Evolutionary conservation across 768 basidiomycete species (phyloP).

Genomic region (Daedaleopsis sinensis): DNA sequence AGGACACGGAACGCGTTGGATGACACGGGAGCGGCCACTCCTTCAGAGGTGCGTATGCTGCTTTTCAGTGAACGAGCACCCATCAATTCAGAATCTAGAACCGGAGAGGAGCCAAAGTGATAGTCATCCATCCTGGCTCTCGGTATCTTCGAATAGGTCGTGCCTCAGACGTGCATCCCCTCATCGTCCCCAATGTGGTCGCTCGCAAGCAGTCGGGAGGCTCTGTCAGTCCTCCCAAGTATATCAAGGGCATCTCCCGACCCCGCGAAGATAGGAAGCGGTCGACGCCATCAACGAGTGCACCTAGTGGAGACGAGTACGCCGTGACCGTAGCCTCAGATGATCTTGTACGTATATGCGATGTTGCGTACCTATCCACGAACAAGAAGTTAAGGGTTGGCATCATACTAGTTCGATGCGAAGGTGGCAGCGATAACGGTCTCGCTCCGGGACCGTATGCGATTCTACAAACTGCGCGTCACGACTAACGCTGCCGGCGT

Average conservation of each 20-base stretch:
- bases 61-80: slow-evolving; percentile 25
- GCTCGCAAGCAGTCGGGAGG: slow-evolving; percentile 60
- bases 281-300: slow-evolving; percentile 23
- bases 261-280: slow-evolving; percentile 46
- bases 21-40: slow-evolving; percentile 38
- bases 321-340: slow-evolving; percentile 49
- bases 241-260: slow-evolving; percentile 55
- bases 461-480: slow-evolving; percentile 80
- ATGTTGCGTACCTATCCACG: background rate
- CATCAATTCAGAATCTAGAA: slow-evolving; percentile 25
- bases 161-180: slow-evolving; percentile 78
- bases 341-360: slow-evolving; percentile 56
- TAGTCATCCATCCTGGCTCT: slow-evolving; percentile 82
- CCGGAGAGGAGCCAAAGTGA: slow-evolving; percentile 76
- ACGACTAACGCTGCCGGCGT: slow-evolving; percentile 71
- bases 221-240: slow-evolving; percentile 44
- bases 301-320: slow-evolving; percentile 52
- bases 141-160: slow-evolving; percentile 72
- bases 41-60: slow-evolving; percentile 26
- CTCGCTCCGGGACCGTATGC: slow-evolving; percentile 81
- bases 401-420: slow-evolving; percentile 59
- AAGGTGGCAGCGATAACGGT: slow-evolving; percentile 73
- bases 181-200: slow-evolving; percentile 68
- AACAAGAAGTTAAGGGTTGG: background rate
- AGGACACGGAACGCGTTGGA: slow-evolving; percentile 47